Percentiles rank a stretch among this genome's conserved stretches.
Evolutionary conservation across 768 basidiomycete genomes (phyloP).

Genomic region (Lactarius akahatsu): DNA sequence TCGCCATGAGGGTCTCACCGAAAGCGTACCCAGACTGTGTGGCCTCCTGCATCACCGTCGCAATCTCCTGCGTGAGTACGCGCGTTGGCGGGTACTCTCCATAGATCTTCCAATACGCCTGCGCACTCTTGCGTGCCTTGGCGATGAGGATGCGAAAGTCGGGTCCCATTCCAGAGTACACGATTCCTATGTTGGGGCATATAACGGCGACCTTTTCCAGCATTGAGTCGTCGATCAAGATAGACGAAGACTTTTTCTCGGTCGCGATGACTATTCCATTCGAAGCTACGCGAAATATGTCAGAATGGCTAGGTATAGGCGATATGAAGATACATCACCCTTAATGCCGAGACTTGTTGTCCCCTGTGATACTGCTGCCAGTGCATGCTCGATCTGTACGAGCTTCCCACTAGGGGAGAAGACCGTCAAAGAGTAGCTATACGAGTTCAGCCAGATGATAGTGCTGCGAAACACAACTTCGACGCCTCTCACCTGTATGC

Average conservation of each 20-base stretch:
- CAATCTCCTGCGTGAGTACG: constrained; percentile 95
- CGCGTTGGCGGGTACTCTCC: constrained; percentile 97
- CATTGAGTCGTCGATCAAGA: constrained; percentile 96
- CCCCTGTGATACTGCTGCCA: constrained; percentile 93
- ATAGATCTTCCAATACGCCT: constrained; percentile 99
- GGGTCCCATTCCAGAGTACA: constrained; percentile 99
- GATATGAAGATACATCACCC: constrained; percentile 52
- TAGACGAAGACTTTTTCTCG: constrained; percentile 98
- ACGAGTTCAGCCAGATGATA: background rate
- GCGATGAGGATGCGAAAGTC: constrained; percentile 94
- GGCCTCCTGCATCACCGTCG: constrained; percentile 97
- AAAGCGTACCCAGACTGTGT: constrained; percentile 90
- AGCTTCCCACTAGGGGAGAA: constrained; percentile 99
- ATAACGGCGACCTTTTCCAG: constrained; percentile 96
- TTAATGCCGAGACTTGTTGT: constrained; percentile 98
- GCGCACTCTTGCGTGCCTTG: constrained; percentile 95
- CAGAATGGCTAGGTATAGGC: constrained; percentile 27
- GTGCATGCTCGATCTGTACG: constrained; percentile 99
- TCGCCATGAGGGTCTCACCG: background rate
- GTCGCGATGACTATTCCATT: constrained; percentile 99
- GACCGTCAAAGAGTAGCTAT: constrained; percentile 96
- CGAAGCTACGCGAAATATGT: constrained; percentile 58
- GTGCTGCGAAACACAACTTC: constrained; percentile 2
- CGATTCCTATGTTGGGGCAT: constrained; percentile 98
- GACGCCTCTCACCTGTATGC: constrained; percentile 38